Evolutionary conservation across 139 green algal genomes (phyloP).

Genomic region (Volvox reticuliferus): DNA sequence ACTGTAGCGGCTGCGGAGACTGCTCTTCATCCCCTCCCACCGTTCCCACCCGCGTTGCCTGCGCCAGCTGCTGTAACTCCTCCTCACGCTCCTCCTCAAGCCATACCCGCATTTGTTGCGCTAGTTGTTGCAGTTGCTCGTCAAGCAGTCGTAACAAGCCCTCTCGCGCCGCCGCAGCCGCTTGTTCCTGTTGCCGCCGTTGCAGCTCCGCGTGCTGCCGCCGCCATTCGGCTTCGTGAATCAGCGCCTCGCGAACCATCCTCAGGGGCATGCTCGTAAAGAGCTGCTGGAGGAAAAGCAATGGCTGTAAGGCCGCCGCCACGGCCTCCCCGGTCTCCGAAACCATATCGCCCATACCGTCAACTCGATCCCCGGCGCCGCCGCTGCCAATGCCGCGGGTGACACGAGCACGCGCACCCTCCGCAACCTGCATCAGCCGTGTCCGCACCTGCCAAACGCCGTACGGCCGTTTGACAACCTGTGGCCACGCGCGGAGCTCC

Average conservation of each 20-base stretch:
- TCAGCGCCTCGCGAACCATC: not conserved
- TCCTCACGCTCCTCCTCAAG: not conserved
- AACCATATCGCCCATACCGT: no score
- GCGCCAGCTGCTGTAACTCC: not conserved
- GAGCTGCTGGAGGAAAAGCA: slow-evolving; percentile 21
- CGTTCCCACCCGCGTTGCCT: no score
- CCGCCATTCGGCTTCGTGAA: slow-evolving; percentile 5
- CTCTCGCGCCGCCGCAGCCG: not conserved
- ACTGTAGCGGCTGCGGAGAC: not conserved
- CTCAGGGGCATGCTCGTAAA: not conserved
- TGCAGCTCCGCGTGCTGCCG: not conserved
- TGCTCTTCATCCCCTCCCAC: not conserved
- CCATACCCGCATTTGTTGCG: not conserved
- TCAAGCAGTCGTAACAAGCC: not conserved
- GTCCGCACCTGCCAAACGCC: not conserved
- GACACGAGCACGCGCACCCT: not conserved
- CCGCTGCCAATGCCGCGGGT: not conserved
- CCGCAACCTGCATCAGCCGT: not conserved
- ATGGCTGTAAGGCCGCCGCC: not conserved
- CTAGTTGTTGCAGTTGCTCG: not conserved
- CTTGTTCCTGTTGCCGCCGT: not conserved
- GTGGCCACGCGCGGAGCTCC: not conserved
- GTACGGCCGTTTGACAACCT: not conserved
- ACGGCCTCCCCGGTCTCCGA: not conserved
- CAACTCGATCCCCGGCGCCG: no score